Conservation (phyloP, 2,329 filamentous ascomycete species). For the Sarocladiaceae sp. region DNA sequence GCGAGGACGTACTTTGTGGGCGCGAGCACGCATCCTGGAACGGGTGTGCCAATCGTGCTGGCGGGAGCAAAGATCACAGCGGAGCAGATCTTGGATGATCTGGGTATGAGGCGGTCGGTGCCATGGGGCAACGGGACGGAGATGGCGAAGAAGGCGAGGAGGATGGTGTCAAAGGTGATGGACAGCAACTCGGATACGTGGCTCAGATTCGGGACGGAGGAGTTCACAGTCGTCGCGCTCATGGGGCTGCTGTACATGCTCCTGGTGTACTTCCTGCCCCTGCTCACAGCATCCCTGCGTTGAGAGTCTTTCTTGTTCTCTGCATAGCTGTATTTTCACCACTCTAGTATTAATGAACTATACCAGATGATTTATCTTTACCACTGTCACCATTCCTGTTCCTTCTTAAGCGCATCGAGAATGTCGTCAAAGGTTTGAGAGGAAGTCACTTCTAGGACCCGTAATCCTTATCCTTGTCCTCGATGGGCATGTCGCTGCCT, state of each 20-base stretch:
- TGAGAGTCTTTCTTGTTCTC: not conserved
- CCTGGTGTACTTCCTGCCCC: constrained; percentile 2
- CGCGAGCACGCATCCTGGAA: constrained; percentile 69
- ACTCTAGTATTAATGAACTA: constrained; percentile 1
- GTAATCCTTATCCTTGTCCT: constrained; percentile 55
- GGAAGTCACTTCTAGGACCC: constrained; percentile 14
- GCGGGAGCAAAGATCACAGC: constrained; percentile 58
- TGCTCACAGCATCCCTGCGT: not conserved
- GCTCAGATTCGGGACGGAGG: constrained; percentile 15
- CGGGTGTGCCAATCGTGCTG: constrained; percentile 67
- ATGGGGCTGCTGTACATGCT: constrained; percentile 9
- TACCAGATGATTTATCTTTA: constrained; percentile 8
- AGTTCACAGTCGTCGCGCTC: constrained; percentile 11
- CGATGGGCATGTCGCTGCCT: constrained; percentile 62
- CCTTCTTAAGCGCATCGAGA: too few species aligned
- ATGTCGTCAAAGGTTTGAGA: too few species aligned
- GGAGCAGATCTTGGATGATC: constrained; percentile 35
- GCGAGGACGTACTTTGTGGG: constrained; percentile 62
- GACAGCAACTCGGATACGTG: constrained; percentile 9
- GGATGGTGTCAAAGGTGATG: constrained; percentile 11
- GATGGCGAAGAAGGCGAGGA: constrained; percentile 4
- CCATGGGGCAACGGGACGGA: constrained; percentile 9
- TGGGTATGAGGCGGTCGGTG: constrained; percentile 14
- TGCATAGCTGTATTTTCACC: not conserved
- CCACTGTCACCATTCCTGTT: too few species aligned